These are phyloP conservation scores for Teunomyces tritomae DNA, from an alignment of 805 yeast genomes.

Conservation along the genomic window DNA sequence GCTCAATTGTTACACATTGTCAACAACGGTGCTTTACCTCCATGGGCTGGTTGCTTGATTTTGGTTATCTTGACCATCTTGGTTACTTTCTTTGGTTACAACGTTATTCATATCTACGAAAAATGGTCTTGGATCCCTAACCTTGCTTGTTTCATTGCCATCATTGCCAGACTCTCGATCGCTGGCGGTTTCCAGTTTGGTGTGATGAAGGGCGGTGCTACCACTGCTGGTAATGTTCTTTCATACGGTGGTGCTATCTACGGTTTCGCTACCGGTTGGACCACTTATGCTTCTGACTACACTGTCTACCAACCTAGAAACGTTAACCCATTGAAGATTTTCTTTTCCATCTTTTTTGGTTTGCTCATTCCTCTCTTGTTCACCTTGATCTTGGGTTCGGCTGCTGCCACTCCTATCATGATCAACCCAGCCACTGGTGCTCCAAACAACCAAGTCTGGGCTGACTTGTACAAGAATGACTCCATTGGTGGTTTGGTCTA, in stretches of 20 bases:
- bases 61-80: constrained; percentile 64
- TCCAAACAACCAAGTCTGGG: constrained; percentile 43
- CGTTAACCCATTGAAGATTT: constrained; percentile 57
- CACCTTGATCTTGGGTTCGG: constrained; percentile 82
- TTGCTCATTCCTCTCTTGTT: constrained; percentile 66
- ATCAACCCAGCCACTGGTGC: constrained; percentile 53
- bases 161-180: constrained; percentile 72
- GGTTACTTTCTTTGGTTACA: constrained; percentile 82
- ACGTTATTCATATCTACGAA: constrained; percentile 76
- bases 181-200: constrained; percentile 55
- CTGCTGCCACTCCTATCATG: constrained; percentile 67
- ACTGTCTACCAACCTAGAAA: constrained; percentile 79
- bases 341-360: constrained; percentile 62
- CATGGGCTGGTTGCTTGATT: constrained; percentile 87
- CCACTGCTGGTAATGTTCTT: constrained; percentile 72
- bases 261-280: constrained; percentile 95
- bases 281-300: constrained; percentile 89
- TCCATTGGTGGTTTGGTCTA: constrained; percentile 82
- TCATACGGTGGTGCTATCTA: constrained; percentile 80
- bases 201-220: constrained; percentile 47
- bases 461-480: constrained; percentile 47
- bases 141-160: constrained; percentile 65
- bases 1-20: constrained; percentile 81
- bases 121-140: constrained; percentile 89
- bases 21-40: constrained; percentile 66